These are phyloP conservation scores for Trichoderma semiorbis DNA, from an alignment of 2,329 filamentous ascomycete genomes.

Conservation along the genomic window DNA sequence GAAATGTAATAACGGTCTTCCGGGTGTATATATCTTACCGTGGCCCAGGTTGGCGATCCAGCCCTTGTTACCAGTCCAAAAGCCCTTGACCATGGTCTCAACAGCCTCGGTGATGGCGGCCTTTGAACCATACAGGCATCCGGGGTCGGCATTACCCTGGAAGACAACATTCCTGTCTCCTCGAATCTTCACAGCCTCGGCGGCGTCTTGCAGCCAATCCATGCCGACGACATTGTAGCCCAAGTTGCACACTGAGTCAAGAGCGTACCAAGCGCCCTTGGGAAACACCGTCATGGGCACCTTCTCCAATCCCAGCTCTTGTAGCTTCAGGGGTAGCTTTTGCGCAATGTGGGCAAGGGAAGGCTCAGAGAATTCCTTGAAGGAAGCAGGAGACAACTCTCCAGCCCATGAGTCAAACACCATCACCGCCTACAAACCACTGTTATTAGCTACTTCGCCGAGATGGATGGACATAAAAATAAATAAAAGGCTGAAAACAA, in stretches of 20 bases:
- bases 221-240: slow-evolving; percentile 93
- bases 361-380: slow-evolving; percentile 80
- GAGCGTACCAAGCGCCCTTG: slow-evolving; percentile 93
- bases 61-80: slow-evolving; percentile 73
- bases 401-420: slow-evolving; percentile 99
- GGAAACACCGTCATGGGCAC: slow-evolving; percentile 98
- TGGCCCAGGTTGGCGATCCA: slow-evolving; percentile 98
- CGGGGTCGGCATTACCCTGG: slow-evolving; percentile 95
- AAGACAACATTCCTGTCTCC: slow-evolving; percentile 71
- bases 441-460: not conserved
- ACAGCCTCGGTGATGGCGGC: slow-evolving; percentile 79
- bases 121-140: slow-evolving; percentile 81
- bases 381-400: slow-evolving; percentile 80
- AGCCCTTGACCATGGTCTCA: slow-evolving; percentile 82
- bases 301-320: slow-evolving; percentile 68
- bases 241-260: slow-evolving; percentile 80
- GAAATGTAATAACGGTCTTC: not conserved
- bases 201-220: slow-evolving; percentile 91
- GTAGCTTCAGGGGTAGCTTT: slow-evolving; percentile 70
- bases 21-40: slow-evolving; percentile 52
- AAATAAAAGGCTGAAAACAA: not conserved
- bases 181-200: slow-evolving; percentile 76
- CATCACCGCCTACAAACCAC: slow-evolving; percentile 66
- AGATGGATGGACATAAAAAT: not conserved
- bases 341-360: slow-evolving; percentile 81